Conservation (phyloP, 2,329 filamentous ascomycete genomes). For the Myriosclerotinia curreyana region DNA sequence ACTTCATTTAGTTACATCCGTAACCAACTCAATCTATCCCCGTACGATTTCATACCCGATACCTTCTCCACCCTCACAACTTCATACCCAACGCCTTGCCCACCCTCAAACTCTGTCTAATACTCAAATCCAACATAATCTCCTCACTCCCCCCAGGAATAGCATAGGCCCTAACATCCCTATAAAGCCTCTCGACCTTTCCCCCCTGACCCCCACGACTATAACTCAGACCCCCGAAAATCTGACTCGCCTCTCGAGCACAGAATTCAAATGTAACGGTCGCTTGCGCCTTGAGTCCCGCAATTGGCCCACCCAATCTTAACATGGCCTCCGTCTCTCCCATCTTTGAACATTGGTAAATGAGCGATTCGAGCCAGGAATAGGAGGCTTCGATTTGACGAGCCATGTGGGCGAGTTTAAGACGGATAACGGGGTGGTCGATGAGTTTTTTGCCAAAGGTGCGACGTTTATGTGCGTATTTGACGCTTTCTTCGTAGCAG, state of each 20-base stretch:
- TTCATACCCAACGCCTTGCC: constrained; percentile 95
- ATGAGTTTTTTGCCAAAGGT: constrained; percentile 97
- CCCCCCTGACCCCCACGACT: constrained; percentile 89
- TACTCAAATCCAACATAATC: constrained; percentile 97
- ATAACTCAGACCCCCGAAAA: constrained; percentile 93
- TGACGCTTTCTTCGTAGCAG: constrained; percentile 94
- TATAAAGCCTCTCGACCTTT: constrained; percentile 91
- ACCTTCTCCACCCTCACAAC: constrained; percentile 79
- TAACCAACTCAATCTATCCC: not conserved
- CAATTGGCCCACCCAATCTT: constrained; percentile 90
- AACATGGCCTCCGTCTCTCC: constrained; percentile 93
- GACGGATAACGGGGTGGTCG: constrained; percentile 92
- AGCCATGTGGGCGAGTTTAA: constrained; percentile 98
- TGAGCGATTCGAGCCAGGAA: constrained; percentile 92
- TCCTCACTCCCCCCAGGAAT: constrained; percentile 95
- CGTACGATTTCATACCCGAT: constrained; percentile 88
- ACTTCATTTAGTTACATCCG: not conserved
- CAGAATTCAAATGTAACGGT: constrained; percentile 98
- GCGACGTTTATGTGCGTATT: constrained; percentile 94
- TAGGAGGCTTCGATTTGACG: constrained; percentile 97
- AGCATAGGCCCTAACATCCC: constrained; percentile 93
- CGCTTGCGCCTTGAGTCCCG: constrained; percentile 86
- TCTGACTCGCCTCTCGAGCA: constrained; percentile 92
- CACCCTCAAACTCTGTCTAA: constrained; percentile 84
- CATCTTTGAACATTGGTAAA: constrained; percentile 93